Conservation (phyloP, 441 rosid genomes). For the Corymbia calophylla region DNA sequence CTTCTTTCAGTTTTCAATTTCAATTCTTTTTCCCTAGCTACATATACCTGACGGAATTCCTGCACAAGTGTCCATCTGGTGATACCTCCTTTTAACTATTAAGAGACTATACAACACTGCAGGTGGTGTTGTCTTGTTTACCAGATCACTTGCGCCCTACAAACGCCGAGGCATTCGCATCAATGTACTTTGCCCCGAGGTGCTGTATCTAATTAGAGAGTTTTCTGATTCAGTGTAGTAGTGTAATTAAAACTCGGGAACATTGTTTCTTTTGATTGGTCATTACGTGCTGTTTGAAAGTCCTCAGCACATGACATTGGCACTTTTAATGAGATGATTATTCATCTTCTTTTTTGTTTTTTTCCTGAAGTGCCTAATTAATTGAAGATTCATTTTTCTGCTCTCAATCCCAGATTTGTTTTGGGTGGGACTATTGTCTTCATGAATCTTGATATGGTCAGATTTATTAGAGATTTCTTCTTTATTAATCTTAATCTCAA, state of each 20-base stretch:
- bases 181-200: slow-evolving; percentile 99
- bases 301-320: not conserved
- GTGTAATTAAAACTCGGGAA: not conserved
- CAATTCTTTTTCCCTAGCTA: not conserved
- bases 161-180: slow-evolving; percentile 73
- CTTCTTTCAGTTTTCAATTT: not conserved
- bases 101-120: not conserved
- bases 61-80: not conserved
- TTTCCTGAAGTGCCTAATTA: not conserved
- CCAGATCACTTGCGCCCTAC: slow-evolving; percentile 62
- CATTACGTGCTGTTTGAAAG: not conserved
- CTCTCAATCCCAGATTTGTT: not conserved
- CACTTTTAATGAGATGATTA: not conserved
- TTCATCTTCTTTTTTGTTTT: not conserved
- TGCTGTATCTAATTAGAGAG: slow-evolving; percentile 11
- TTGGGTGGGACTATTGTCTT: not conserved
- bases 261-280: not conserved
- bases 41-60: not conserved
- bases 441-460: not conserved
- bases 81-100: not conserved
- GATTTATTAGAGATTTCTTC: not conserved
- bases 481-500: not conserved
- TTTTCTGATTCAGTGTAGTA: not conserved
- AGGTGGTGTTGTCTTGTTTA: slow-evolving; percentile 88
- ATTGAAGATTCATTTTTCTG: not conserved